Base-by-base conservation (phyloP, 1,284 basidiomycete species). In the Pyrrhoderma noxium region DNA sequence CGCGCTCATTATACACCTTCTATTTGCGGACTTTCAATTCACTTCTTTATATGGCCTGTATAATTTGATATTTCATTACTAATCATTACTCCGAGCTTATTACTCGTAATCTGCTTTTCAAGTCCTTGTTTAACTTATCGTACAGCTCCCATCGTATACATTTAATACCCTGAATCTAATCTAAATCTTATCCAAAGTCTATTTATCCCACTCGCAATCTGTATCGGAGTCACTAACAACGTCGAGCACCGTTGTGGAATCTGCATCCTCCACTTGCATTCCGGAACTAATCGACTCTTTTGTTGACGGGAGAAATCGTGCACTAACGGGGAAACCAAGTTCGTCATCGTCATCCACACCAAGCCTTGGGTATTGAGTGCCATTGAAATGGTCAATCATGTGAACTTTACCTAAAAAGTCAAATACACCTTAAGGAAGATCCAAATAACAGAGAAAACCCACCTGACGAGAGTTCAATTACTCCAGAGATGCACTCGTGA, bases 151-250 rank as follows among this genome's bases (percentile, higher is more conserved):
- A n/a, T n/a, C n/a, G n/a, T n/a, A n/a, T n/a, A n/a, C n/a, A n/a
- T n/a, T n/a, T n/a, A n/a, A n/a, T n/a, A n/a, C n/a, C n/a, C n/a
- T n/a, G n/a, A n/a, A n/a, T n/a, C n/a, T n/a, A n/a, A n/a, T n/a
- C n/a, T n/a, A n/a, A n/a, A n/a, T n/a, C 11, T 31, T 31, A 11
- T 5, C 27, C 11, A 11, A 5, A 5, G 5, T 5, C 27, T 31
- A 31, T 11, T 5, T 4, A 38, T 42, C 38, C 49, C 49, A 50
- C 27, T 22, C 25, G 27, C 21, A 43, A 14, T 50, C 41, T 42
- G 31, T 34, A n/a, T 49, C 39, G 21, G 31, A 23, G 18, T 49
- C 49, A 8, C 44, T 42, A n/a, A 18, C 47, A 38, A 40, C 23
- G 8, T 44, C 49, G 5, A 44, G 34, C n/a, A 42, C 40, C 49